Percentiles rank a stretch among this genome's conserved stretches.
phyloP scores from a whole-genome alignment of 139 green algal species.

The Coelastrella sp. region DNA sequence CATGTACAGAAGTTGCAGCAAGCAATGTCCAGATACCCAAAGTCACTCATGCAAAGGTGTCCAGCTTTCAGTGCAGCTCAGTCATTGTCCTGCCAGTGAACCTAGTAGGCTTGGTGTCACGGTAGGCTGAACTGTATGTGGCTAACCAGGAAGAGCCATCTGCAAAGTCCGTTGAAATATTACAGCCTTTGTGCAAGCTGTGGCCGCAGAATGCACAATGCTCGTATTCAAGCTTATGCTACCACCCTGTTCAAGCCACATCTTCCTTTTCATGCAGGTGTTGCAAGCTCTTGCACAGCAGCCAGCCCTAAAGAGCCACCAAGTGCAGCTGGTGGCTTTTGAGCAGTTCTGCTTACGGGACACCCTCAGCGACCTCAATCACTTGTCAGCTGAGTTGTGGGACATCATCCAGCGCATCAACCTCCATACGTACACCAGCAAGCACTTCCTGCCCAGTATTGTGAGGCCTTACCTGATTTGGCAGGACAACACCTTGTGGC shows the following conservation, averaged over 20 bases:
- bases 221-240: not conserved
- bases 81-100: not conserved
- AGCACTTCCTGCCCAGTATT: not conserved
- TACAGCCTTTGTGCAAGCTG: too few relatives aligned
- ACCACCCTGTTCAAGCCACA: not conserved
- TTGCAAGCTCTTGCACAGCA: slow-evolving; percentile 17
- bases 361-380: not conserved
- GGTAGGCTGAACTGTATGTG: too few relatives aligned
- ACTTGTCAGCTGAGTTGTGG: slow-evolving; percentile 2
- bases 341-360: slow-evolving; percentile 39
- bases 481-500: not conserved
- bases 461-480: not conserved
- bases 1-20: too few relatives aligned
- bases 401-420: not conserved
- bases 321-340: not conserved
- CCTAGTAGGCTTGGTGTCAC: not conserved
- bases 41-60: too few relatives aligned
- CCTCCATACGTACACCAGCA: slow-evolving; percentile 36
- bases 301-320: not conserved
- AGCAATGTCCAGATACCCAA: too few relatives aligned
- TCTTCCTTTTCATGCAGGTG: slow-evolving; percentile 3
- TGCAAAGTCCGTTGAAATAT: too few relatives aligned
- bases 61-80: too few relatives aligned
- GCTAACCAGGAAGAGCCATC: too few relatives aligned
- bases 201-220: not conserved